These are phyloP conservation scores for Ustilago vetiveriae DNA, from an alignment of 1,284 basidiomycete genomes.

Conservation along the genomic window DNA sequence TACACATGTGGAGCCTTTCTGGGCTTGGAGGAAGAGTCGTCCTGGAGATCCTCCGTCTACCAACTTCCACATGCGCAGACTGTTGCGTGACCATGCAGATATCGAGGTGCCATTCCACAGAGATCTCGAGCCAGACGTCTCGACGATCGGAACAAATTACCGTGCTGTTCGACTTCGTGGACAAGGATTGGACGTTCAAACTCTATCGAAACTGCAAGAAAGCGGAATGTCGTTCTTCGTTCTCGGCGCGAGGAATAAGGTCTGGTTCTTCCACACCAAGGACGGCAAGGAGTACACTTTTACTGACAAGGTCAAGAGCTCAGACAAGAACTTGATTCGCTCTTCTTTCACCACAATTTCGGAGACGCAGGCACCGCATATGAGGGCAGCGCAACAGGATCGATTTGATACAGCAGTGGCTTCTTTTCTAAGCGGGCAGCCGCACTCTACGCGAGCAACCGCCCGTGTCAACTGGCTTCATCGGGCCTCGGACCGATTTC, in stretches of 20 bases:
- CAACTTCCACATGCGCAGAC: background rate
- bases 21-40: background rate
- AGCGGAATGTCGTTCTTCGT: slow-evolving; percentile 6
- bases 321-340: slow-evolving; percentile 2
- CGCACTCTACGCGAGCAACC: no score
- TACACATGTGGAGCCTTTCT: no score
- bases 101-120: background rate
- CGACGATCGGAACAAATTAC: slow-evolving; percentile 7
- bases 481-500: no score
- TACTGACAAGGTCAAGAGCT: slow-evolving; percentile 6
- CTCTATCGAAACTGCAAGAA: background rate
- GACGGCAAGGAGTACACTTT: slow-evolving; percentile 4
- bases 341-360: no score
- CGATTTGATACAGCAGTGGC: background rate
- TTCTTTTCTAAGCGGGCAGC: no score
- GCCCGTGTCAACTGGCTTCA: no score
- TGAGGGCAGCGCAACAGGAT: background rate
- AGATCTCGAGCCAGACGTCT: background rate
- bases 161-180: slow-evolving; percentile 7
- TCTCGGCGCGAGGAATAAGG: background rate
- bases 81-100: background rate
- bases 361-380: no score
- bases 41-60: background rate
- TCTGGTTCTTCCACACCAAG: slow-evolving; percentile 18
- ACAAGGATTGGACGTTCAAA: slow-evolving; percentile 1